Evolutionary conservation across 257 asterid species (phyloP).

Genomic region (Primulina huaijiensis): DNA sequence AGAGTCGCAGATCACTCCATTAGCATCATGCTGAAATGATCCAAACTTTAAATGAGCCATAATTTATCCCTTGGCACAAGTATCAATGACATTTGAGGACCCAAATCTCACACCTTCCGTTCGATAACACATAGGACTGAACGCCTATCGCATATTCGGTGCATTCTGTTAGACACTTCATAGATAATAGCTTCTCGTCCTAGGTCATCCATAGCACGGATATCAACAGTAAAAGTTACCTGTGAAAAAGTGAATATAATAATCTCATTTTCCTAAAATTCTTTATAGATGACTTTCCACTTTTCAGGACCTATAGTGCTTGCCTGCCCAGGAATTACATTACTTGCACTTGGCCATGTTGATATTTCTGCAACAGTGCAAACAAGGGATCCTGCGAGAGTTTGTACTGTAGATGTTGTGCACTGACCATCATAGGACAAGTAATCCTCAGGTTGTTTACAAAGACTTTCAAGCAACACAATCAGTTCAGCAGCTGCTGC

Average conservation of each 20-base stretch:
- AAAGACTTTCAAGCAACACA: conserved; percentile 72
- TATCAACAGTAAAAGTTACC: conserved; percentile 66
- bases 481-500: conserved; percentile 92
- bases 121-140: conserved; percentile 75
- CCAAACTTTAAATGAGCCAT: conserved; percentile 26
- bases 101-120: conserved; percentile 58
- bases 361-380: conserved; percentile 98
- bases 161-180: conserved; percentile 63
- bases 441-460: conserved; percentile 79
- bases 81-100: conserved; percentile 7
- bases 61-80: conserved; percentile 10
- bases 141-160: conserved; percentile 70
- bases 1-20: conserved; percentile 70
- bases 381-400: conserved; percentile 89
- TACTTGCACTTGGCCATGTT: conserved; percentile 98
- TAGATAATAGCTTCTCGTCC: conserved; percentile 88
- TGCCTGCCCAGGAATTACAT: conserved; percentile 99
- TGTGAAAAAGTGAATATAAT: conserved; percentile 21
- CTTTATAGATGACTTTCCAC: not conserved
- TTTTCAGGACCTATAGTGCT: conserved; percentile 29
- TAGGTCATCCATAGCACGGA: conserved; percentile 10
- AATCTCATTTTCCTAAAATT: conserved; percentile 6
- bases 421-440: conserved; percentile 73
- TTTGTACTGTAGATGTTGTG: conserved; percentile 49
- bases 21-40: conserved; percentile 80